Evolutionary conservation across 768 basidiomycete species (phyloP).

Genomic region (Phylloporus rhodoxanthus): DNA sequence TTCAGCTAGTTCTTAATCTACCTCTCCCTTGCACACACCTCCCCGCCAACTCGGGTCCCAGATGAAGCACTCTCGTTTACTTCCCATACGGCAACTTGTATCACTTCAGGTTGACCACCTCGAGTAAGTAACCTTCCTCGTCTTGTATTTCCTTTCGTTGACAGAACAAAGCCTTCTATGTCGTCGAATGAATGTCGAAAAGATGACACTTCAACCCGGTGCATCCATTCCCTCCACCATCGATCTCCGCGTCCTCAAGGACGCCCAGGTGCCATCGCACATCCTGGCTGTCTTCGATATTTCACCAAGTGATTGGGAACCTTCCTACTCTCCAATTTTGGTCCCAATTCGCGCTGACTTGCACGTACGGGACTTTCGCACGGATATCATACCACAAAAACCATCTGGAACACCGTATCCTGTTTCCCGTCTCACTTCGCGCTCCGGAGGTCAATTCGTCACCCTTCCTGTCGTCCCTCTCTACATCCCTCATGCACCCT

Average conservation of each 20-base stretch:
- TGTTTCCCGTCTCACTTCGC: conserved; percentile 21
- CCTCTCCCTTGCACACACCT: conserved; percentile 1
- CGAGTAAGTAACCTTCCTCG: conserved; percentile 16
- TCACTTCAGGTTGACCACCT: conserved; percentile 23
- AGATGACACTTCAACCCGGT: conserved; percentile 18
- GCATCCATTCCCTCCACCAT: conserved; percentile 38
- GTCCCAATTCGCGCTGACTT: conserved; percentile 48
- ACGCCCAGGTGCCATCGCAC: conserved; percentile 51
- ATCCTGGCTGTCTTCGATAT: conserved; percentile 43
- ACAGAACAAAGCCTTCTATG: conserved; percentile 25
- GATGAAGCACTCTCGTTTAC: conserved; percentile 22
- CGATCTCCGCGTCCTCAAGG: conserved; percentile 42
- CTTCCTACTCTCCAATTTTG: conserved; percentile 37
- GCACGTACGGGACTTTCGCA: conserved; percentile 37
- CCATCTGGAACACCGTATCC: conserved; percentile 32
- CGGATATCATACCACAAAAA: conserved; percentile 32
- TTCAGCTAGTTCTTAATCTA: conserved; percentile 5
- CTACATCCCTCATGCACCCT: conserved; percentile 47
- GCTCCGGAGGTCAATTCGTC: conserved; percentile 29
- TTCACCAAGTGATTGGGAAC: conserved; percentile 25
- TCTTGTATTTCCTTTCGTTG: not conserved
- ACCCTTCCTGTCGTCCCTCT: conserved; percentile 48
- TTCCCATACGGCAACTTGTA: conserved; percentile 20
- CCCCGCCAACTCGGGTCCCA: conserved; percentile 12
- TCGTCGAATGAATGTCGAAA: conserved; percentile 31